Evolutionary conservation across 2,329 filamentous ascomycete genomes (phyloP), one percentile per base, ranked within the genome.

Genomic region (Xylariaceae sp.): DNA sequence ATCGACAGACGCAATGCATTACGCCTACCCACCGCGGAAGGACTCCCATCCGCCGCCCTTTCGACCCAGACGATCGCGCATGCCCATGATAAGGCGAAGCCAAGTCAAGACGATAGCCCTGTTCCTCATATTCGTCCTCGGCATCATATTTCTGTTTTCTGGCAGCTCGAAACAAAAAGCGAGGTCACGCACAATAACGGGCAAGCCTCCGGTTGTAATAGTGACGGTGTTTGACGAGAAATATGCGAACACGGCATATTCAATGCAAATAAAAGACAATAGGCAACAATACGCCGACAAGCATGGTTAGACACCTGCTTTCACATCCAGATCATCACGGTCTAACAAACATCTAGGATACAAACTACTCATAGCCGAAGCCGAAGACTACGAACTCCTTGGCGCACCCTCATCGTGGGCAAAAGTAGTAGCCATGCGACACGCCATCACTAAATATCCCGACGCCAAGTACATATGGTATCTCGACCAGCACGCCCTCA

Each of bases 21-120:
- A 92, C 76, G 90, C 91, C 56, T 85, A 95, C 62, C 90, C 90
- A 48, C 82, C 89, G 63, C 86, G 90, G 69, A 95, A 92, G 73
- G 83, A 81, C 64, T 92, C 88, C 58, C 83, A 86, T 65, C 82
- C 87, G 58, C 82, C 84, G 58, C 84, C 86, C 30, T 92, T 89
- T 71, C 77, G 78, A 57, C 76, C 80, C 42, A 78, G 83, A 62
- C 76, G 79, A 57, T 73, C 82, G 63, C 71, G 76, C 58, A 68
- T 80, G 55, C 68, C 81, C 42, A 62, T 74, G 52, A 63, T 82
- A 55, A 81, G 87, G 54, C 78, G 82, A 58, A 82, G 78, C 62
- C 82, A 86, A 58, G 63, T 86, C 47, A 83, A 83, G 66, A 70
- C 80, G 3, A 64, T 84, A 48, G 76, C 78, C 1, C 60, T 89